Conservation (phyloP, 1,139 yeast species). For the Saccharomyces hybrid region DNA sequence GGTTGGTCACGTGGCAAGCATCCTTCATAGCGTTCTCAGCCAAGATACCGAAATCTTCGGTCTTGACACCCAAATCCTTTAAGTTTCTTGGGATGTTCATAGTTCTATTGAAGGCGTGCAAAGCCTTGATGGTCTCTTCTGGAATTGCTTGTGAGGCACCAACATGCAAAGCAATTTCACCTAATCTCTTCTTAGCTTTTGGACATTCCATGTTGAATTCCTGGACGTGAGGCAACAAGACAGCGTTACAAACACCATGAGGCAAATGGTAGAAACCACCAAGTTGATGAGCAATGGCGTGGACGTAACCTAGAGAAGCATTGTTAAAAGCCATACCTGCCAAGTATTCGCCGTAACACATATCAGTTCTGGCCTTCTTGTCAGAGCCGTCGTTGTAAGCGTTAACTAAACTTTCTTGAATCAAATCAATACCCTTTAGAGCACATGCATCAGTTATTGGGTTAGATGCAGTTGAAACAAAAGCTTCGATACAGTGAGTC, state of each 20-base stretch:
- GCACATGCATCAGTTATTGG: constrained; percentile 22
- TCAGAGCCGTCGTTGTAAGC: constrained; percentile 16
- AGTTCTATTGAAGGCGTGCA: constrained; percentile 11
- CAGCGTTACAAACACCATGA: constrained; percentile 21
- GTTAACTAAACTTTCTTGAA: constrained; percentile 12
- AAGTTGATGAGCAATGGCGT: constrained; percentile 20
- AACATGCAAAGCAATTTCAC: constrained; percentile 15
- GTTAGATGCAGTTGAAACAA: constrained; percentile 22
- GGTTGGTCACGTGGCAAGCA: constrained; percentile 18
- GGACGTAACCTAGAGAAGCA: constrained; percentile 20
- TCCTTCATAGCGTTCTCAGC: constrained; percentile 20
- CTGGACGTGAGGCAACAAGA: constrained; percentile 19
- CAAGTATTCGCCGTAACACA: constrained; percentile 20
- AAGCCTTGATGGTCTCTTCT: constrained; percentile 11
- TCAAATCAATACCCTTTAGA: constrained; percentile 18
- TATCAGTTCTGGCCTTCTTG: constrained; percentile 17
- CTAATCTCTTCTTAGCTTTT: constrained; percentile 12
- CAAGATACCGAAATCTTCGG: constrained; percentile 15
- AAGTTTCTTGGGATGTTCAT: constrained; percentile 17
- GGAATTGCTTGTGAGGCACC: constrained; percentile 12
- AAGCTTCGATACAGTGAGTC: constrained; percentile 40
- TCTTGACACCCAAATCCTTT: constrained; percentile 18
- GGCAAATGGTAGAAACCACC: constrained; percentile 21
- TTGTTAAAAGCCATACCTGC: constrained; percentile 24
- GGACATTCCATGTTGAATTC: constrained; percentile 11